Evolutionary conservation across 2,329 filamentous ascomycete species (phyloP), one percentile per base, ranked within the genome.

Genomic region (Nemania sp.): DNA sequence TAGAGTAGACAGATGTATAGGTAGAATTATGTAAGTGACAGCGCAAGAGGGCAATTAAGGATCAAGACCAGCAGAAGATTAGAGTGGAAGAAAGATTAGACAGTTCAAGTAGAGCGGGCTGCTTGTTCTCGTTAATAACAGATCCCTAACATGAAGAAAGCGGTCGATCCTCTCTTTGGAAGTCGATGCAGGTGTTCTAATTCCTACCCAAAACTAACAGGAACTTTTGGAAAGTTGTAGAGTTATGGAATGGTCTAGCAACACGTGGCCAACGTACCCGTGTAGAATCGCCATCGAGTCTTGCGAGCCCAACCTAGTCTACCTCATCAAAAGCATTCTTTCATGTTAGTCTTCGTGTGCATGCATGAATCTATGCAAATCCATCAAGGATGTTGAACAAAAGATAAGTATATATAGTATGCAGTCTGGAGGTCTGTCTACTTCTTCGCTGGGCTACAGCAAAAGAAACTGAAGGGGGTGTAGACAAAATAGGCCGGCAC

Each of bases 221-320:
- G 40, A 34, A 48, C 23, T 30, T 52, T 45, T 28, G 33, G 31
- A 48, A n/a, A n/a, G n/a, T 34, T 8, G 22, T 37, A 23, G 17
- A 44, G 22, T n/a, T 20, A 48, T 20, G 45, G 40, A 49, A 56
- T 52, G 37, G 41, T 47, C 39, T 30, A 41, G 41, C 23, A 59
- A 56, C 56, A 59, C 56, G 56, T 59, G 52, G 52, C 42, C 45
- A 50, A 40, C 51, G 31, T 47, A 37, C 14, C 33, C 30, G 33
- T 46, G 5, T 47, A 39, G 31, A 36, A n/a, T n/a, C n/a, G n/a
- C n/a, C n/a, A n/a, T n/a, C n/a, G n/a, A n/a, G n/a, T n/a, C n/a
- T n/a, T n/a, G n/a, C n/a, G n/a, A n/a, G n/a, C n/a, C n/a, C 20
- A 39, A 51, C 34, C 46, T 45, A 34, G 22, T 37, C 26, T 43